Evolutionary conservation across 208 protist species (phyloP), one percentile per base, ranked within the genome.

Genomic region (Trypanosoma boissoni): DNA sequence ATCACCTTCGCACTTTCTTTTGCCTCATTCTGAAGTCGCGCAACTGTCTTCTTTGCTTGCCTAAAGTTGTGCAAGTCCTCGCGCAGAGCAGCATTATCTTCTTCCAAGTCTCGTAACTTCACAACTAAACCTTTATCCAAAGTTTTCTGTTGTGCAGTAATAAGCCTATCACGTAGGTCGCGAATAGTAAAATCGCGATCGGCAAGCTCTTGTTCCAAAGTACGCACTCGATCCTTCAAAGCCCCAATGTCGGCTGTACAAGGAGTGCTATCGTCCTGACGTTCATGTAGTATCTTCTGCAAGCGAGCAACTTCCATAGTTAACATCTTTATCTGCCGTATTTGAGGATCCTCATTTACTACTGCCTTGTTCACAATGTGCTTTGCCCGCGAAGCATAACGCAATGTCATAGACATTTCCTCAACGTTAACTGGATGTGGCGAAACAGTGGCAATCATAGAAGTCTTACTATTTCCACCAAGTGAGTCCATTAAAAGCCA

Each of bases 361-460:
- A 88, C 69, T 7, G 91, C 91, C 16, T 79, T 81, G 18, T 89
- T 97, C 18, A 96, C 83, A 46, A 98, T 97, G 54, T 92, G 79
- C 72, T 95, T 95, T 0, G 91, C 94, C 0, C 91, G 73, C 5
- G 72, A 82, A 20, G 91, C 94, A 76, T 97, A 97, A 31, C 89
- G 84, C 37, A 98, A 58, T 31, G 97, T 99, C 23, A 89, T 84
- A 8, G 83, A 69, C n/a, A 81, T 96, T 64, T 98, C 95, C 4
- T 98, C 95, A 44, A 84, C 93, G 66, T 92, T 88, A 23, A 74
- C 60, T 18, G 62, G 45, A 56, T 92, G 80, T 10, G 96, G 97
- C 2, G 81, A 92, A 4, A 98, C 68, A 1, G 92, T 95, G n/a
- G 95, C 96, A 37, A 99, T 86, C 94, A 99, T 98, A 20, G 86